Percentiles rank a stretch among this genome's conserved stretches.
Evolutionary conservation across 768 basidiomycete species (phyloP).

Genomic region (Mycena albidolilacea): DNA sequence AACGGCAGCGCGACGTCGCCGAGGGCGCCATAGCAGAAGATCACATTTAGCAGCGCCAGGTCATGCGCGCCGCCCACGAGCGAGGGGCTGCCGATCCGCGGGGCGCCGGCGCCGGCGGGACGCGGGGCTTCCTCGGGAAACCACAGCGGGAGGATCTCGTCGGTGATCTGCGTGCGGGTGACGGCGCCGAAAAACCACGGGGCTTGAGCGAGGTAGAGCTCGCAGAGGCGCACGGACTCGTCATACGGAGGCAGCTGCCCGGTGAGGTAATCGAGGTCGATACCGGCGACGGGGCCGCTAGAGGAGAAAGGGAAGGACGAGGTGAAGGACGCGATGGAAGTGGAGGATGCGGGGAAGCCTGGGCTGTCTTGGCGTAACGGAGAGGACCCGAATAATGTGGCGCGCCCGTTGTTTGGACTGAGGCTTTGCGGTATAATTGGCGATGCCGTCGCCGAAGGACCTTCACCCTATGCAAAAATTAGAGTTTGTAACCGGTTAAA

Average conservation of each 20-base stretch:
- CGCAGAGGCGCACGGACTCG: slow-evolving; percentile 70
- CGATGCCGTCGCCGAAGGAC: slow-evolving; percentile 35
- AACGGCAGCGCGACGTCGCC: slow-evolving; percentile 67
- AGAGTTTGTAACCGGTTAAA: slow-evolving; percentile 9
- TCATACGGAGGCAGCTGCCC: slow-evolving; percentile 71
- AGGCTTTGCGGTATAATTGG: slow-evolving; percentile 21
- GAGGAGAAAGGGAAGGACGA: slow-evolving; percentile 66
- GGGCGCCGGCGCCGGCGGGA: slow-evolving; percentile 30
- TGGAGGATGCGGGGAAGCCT: slow-evolving; percentile 8
- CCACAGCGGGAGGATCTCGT: slow-evolving; percentile 77
- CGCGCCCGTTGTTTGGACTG: slow-evolving; percentile 38
- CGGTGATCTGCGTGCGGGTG: slow-evolving; percentile 71
- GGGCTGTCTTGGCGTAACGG: slow-evolving; percentile 27
- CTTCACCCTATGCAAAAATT: slow-evolving; percentile 51
- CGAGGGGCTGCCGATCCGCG: slow-evolving; percentile 39
- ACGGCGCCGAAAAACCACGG: slow-evolving; percentile 88
- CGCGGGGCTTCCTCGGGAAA: slow-evolving; percentile 64
- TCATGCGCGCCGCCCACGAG: slow-evolving; percentile 64
- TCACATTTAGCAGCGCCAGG: slow-evolving; percentile 72
- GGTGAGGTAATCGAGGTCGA: slow-evolving; percentile 63
- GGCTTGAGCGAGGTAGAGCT: slow-evolving; percentile 83
- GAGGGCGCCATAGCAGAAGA: slow-evolving; percentile 75
- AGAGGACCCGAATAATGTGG: slow-evolving; percentile 19
- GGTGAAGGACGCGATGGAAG: slow-evolving; percentile 42
- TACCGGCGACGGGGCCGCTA: slow-evolving; percentile 42